phyloP scores from a whole-genome alignment of 2,329 filamentous ascomycete genomes.

The Chaetomium olivaceum region DNA sequence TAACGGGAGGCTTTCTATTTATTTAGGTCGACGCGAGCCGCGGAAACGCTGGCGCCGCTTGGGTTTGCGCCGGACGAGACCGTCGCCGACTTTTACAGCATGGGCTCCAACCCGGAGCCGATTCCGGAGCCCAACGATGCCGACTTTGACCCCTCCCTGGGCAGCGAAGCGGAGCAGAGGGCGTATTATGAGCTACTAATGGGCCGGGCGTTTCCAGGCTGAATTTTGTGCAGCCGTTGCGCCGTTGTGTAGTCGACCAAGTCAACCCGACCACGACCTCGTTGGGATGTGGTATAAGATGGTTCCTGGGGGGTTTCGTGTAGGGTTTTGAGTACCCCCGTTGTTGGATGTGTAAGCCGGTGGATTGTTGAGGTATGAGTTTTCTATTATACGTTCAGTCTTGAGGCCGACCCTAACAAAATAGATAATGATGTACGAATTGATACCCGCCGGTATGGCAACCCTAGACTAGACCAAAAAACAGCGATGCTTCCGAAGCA shows the following conservation, averaged over 20 bases:
- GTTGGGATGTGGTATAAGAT: background rate
- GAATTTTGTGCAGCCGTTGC: background rate
- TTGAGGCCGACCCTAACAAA: background rate
- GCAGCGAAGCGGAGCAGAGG: constrained; percentile 40
- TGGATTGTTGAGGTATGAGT: background rate
- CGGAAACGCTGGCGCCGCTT: constrained; percentile 40
- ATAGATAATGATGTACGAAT: constrained; percentile 7
- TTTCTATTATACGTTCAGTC: too few species aligned
- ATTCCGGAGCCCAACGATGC: constrained; percentile 30
- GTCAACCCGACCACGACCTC: background rate
- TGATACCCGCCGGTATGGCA: constrained; percentile 19
- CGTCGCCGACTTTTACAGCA: constrained; percentile 41
- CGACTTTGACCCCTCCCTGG: constrained; percentile 36
- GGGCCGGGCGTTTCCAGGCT: constrained; percentile 34
- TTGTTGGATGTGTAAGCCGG: background rate
- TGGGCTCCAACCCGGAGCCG: constrained; percentile 41
- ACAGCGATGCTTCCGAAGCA: background rate
- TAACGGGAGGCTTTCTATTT: background rate
- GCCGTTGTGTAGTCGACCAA: background rate
- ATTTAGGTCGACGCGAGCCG: constrained; percentile 39
- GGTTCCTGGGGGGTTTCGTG: background rate
- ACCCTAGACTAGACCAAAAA: background rate
- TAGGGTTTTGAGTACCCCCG: background rate
- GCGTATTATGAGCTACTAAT: constrained; percentile 44
- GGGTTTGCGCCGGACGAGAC: constrained; percentile 43